phyloP scores from a whole-genome alignment of 2,329 filamentous ascomycete genomes.

The Hypomyces rosellus region DNA sequence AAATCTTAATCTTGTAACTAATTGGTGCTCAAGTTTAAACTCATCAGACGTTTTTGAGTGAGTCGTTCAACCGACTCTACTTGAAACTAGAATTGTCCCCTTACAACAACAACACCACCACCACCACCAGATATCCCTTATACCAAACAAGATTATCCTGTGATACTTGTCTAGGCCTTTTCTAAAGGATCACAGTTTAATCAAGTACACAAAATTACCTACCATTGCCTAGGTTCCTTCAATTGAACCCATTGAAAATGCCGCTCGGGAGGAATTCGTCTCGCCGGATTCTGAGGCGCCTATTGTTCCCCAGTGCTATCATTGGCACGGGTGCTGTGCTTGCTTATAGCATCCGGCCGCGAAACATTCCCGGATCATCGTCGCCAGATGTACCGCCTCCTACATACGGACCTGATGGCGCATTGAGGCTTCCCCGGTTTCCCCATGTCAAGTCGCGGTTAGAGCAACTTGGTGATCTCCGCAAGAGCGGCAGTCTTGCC shows the following conservation, averaged over 20 bases:
- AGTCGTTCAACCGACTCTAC: too few relatives aligned
- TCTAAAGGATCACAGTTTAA: too few relatives aligned
- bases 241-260: not conserved
- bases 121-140: too few relatives aligned
- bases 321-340: conserved; percentile 39
- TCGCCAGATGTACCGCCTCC: conserved; percentile 64
- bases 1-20: too few relatives aligned
- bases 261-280: conserved; percentile 2
- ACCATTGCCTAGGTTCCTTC: too few relatives aligned
- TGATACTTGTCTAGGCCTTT: too few relatives aligned
- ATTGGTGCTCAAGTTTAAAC: too few relatives aligned
- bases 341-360: conserved; percentile 56
- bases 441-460: conserved; percentile 55
- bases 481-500: conserved; percentile 24
- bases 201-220: too few relatives aligned
- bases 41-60: too few relatives aligned
- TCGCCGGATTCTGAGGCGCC: conserved; percentile 32
- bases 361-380: conserved; percentile 65
- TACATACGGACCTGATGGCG: conserved; percentile 60
- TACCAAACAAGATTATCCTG: too few relatives aligned
- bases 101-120: too few relatives aligned
- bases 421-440: conserved; percentile 60
- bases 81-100: too few relatives aligned
- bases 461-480: conserved; percentile 58
- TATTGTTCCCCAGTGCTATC: conserved; percentile 37